These are phyloP conservation scores for Aspergillus sp. DNA, from an alignment of 2,329 filamentous ascomycete genomes.

Conservation along the genomic window DNA sequence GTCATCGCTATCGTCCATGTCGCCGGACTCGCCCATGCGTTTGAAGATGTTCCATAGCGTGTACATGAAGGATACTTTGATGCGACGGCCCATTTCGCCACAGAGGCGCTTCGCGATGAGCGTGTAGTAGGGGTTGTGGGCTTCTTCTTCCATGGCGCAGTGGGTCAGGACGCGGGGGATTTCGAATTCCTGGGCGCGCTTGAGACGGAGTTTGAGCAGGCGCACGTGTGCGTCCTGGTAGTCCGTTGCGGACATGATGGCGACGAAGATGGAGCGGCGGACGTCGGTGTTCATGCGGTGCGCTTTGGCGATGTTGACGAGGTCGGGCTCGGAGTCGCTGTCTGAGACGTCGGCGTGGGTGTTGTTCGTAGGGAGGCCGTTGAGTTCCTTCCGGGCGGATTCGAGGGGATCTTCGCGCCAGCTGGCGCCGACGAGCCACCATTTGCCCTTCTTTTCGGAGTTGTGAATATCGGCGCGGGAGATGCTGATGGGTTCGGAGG, in stretches of 20 bases:
- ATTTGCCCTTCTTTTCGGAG: conserved; percentile 86
- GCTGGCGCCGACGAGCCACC: conserved; percentile 98
- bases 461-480: conserved; percentile 79
- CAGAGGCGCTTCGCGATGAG: conserved; percentile 80
- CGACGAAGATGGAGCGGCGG: conserved; percentile 87
- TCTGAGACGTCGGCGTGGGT: conserved; percentile 25
- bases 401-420: conserved; percentile 59
- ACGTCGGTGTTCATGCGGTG: conserved; percentile 87
- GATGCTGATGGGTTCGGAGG: conserved; percentile 78
- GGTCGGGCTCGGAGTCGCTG: conserved; percentile 58
- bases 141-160: conserved; percentile 77
- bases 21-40: conserved; percentile 72
- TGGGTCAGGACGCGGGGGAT: conserved; percentile 85
- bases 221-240: conserved; percentile 80
- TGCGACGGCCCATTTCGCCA: conserved; percentile 62
- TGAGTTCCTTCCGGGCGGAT: conserved; percentile 37
- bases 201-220: conserved; percentile 78
- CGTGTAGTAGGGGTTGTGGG: conserved; percentile 92
- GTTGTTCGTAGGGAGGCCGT: conserved; percentile 16
- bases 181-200: conserved; percentile 81
- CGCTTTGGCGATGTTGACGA: conserved; percentile 71
- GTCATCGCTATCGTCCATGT: conserved; percentile 64
- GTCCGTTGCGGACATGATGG: conserved; percentile 82
- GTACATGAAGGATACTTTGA: conserved; percentile 84
- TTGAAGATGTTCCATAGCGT: conserved; percentile 84